Evolutionary conservation across 176 grass and related monocot species (phyloP).

Genomic region (Rhynchospora breviuscula): DNA sequence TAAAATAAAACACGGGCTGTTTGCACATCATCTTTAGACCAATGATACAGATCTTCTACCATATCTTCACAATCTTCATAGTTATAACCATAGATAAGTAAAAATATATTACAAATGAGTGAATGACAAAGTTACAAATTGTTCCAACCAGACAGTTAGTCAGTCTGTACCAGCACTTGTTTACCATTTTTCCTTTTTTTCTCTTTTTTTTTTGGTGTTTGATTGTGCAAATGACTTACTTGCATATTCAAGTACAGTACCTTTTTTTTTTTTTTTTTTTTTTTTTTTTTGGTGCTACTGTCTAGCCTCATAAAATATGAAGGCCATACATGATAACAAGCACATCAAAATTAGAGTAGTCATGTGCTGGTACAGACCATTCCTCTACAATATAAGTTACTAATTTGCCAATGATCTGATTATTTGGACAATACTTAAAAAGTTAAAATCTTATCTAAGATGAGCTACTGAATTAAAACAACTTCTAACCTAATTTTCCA

Average conservation of each 20-base stretch:
- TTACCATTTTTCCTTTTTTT: neutral
- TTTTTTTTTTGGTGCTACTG: no score
- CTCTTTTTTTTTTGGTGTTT: neutral
- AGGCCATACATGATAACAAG: no score
- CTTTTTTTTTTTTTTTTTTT: neutral
- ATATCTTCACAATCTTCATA: slow-evolving; percentile 39
- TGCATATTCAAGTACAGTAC: neutral
- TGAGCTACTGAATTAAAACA: neutral
- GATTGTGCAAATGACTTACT: neutral
- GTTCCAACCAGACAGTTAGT: neutral
- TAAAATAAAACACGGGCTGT: slow-evolving; percentile 87
- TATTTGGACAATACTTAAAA: neutral
- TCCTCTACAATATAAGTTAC: neutral
- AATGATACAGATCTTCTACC: slow-evolving; percentile 49
- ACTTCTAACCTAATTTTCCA: slow-evolving; percentile 48
- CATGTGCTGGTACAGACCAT: neutral
- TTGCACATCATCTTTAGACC: slow-evolving; percentile 78
- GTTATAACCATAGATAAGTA: slow-evolving; percentile 13
- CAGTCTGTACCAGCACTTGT: neutral
- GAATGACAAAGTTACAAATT: neutral
- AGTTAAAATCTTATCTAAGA: neutral
- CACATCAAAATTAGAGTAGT: no score
- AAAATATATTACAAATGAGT: neutral
- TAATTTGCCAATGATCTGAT: neutral
- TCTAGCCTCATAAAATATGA: no score